phyloP scores from a whole-genome alignment of 257 asterid species.

The Coffea eugenioides region DNA sequence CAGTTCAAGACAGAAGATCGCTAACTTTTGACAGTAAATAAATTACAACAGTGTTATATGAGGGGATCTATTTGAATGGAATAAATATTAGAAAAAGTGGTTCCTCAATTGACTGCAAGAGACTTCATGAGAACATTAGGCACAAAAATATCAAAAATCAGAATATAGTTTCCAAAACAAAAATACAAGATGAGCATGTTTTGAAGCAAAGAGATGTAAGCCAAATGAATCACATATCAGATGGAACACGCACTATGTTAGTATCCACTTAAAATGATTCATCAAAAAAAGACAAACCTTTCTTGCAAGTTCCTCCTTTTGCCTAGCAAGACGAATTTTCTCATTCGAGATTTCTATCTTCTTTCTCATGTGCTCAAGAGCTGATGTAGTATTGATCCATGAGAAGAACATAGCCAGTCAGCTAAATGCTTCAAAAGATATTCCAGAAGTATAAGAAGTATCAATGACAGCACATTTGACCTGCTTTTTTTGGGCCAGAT shows the following conservation, averaged over 20 bases:
- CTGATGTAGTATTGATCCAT: slow-evolving; percentile 36
- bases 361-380: slow-evolving; percentile 94
- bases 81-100: not conserved
- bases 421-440: slow-evolving; percentile 7
- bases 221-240: not conserved
- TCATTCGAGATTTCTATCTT: slow-evolving; percentile 85
- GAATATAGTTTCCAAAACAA: not conserved
- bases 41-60: not conserved
- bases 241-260: slow-evolving; percentile 9
- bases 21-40: not conserved
- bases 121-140: not conserved
- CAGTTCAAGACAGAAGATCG: not conserved
- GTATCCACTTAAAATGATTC: slow-evolving; percentile 10
- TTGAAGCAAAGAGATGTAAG: no score
- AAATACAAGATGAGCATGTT: not conserved
- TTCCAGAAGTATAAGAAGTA: slow-evolving; percentile 8
- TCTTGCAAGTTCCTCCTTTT: slow-evolving; percentile 76
- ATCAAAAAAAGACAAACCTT: slow-evolving; percentile 42
- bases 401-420: slow-evolving; percentile 7
- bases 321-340: slow-evolving; percentile 64
- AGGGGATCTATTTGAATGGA: not conserved
- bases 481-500: slow-evolving; percentile 95
- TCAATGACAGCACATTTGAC: slow-evolving; percentile 27
- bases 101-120: slow-evolving; percentile 7
- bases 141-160: not conserved